Evolutionary conservation across 306 rosid genomes (phyloP), one percentile per base, ranked within the genome.

Genomic region (Fragaria vesca): DNA sequence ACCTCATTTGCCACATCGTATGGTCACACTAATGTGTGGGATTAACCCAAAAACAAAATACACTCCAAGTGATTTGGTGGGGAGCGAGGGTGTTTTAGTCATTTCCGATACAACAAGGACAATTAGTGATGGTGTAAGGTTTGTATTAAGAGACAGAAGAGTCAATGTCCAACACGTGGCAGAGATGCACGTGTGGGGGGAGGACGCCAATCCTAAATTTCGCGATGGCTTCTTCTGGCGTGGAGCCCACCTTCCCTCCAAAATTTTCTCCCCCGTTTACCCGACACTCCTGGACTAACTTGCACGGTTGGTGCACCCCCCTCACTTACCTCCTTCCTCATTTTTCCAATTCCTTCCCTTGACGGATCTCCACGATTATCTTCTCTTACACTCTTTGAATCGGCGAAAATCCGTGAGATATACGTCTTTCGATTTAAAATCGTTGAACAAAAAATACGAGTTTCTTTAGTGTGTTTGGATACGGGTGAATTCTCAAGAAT

Each of bases 151-250:
- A 36, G 61, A 51, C 28, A 18, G 61, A 57, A 75, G 13, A 11
- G 18, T n/a, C n/a, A 42, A 9, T 32, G 46, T 60, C 62, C 34
- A 74, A 73, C 0, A 47, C 71, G 77, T 43, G 67, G 73, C 32
- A 73, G 82, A 38, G 74, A 72, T 82, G 93, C 96, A 89, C 96
- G 93, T 89, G 93, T 82, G 71, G 43, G n/a, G 2, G 88, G 62
- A 11, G 12, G 3, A 8, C 47, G 72, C 79, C 43, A 52, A 52
- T 81, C n/a, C 43, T 4, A 16, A 66, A 13, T 66, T 36, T 80
- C 80, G 52, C 69, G 82, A 83, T 50, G 88, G 83, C 66, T 83
- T 42, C 45, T 60, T 61, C 12, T 3, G 0, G 8, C 0, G 1
- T 9, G 57, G 86, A 88, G 86, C 38, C 86, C 88, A 60, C 71